Evolutionary conservation across 805 yeast species (phyloP), one percentile per base, ranked within the genome.

Genomic region (Pichia heedii): DNA sequence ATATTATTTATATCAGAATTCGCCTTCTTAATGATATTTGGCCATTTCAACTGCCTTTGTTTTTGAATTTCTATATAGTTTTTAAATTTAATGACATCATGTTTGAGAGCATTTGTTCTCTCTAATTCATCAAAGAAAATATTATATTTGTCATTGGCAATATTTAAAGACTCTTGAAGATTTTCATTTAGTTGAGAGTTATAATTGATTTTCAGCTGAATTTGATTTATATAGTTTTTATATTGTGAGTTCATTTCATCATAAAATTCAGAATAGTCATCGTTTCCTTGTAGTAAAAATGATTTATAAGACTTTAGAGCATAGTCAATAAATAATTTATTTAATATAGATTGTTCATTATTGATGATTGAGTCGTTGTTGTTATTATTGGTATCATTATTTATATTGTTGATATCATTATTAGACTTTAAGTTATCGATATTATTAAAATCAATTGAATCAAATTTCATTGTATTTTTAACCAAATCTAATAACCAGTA

Each of bases 401-500:
- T 66, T 43, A 48, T 65, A 50, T 35, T 60, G 16, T 4, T 27
- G 6, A 6, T 29, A 27, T 46, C 42, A 48, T 59, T 50, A 47
- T 12, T 24, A 32, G 27, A 24, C 27, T 32, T n/a, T 16, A 16
- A 5, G 16, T 50, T 45, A 40, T 55, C 56, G 37, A 55, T 47
- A 29, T 49, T 43, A 42, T 53, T 52, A 11, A 61, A 57, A 34
- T 67, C 65, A 6, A 59, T 50, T 41, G 48, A 54, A 42, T 66
- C 75, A 39, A 62, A 58, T 34, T 56, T 54, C 39, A 73, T 44
- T 67, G 60, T 41, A 66, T 69, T 49, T 48, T 56, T 53, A 69
- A 79, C 47, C 77, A 68, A 46, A 50, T 77, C 76, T 5, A 82
- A 77, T 37, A 88, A 58, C 96, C 96, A 88, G 58, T 82, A 79